These are phyloP conservation scores for Ogataea glucozyma DNA, from an alignment of 805 yeast species.

Conservation along the genomic window DNA sequence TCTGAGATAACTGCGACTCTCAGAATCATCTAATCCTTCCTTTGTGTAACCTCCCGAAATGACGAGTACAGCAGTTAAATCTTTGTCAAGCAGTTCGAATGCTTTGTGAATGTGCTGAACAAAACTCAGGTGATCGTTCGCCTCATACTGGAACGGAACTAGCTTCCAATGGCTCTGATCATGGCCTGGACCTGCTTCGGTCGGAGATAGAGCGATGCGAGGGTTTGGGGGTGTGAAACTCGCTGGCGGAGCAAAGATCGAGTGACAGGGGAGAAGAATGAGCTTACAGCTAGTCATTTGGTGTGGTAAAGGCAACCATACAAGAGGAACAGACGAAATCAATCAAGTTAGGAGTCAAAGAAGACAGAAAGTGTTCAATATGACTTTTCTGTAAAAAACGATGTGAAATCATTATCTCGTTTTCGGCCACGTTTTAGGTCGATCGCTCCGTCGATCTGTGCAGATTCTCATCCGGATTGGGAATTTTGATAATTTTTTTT, in stretches of 20 bases:
- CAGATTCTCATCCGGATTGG: neutral
- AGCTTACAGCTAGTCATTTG: constrained; percentile 22
- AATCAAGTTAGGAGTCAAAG: too few species aligned
- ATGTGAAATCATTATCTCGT: too few species aligned
- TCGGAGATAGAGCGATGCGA: neutral
- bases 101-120: constrained; percentile 58
- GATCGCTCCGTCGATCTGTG: constrained; percentile 5
- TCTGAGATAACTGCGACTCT: constrained; percentile 59
- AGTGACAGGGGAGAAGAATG: constrained; percentile 52
- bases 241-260: constrained; percentile 26
- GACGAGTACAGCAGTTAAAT: constrained; percentile 22
- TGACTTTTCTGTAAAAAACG: too few species aligned
- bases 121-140: constrained; percentile 67
- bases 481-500: constrained; percentile 2
- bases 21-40: constrained; percentile 45
- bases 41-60: constrained; percentile 72
- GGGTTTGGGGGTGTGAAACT: neutral
- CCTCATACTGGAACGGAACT: constrained; percentile 67
- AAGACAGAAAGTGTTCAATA: too few species aligned
- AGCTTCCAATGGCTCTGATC: constrained; percentile 59
- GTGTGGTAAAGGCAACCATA: neutral
- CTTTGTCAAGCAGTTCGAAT: constrained; percentile 36
- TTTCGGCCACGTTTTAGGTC: too few species aligned
- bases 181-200: constrained; percentile 43
- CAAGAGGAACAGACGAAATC: too few species aligned